Evolutionary conservation across 345 rosid genomes (phyloP), one percentile per base, ranked within the genome.

Genomic region (Bruguiera gymnorhiza): DNA sequence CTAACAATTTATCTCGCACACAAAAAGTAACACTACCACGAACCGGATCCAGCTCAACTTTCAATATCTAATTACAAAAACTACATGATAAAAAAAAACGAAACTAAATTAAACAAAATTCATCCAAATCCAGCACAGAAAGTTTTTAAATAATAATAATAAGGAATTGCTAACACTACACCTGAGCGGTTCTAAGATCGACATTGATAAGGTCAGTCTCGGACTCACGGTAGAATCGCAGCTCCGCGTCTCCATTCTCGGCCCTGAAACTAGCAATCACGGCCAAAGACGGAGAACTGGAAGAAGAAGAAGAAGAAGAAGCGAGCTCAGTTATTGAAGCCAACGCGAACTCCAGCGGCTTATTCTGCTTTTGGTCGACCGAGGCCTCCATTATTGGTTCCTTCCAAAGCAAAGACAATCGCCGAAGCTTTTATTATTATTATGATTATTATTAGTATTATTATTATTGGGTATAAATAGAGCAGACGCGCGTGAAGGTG

Each of bases 321-420:
- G 90, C 73, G 20, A 89, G 91, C 67, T 86, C 88, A 36, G 88
- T 65, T 37, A 86, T 69, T 6, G 98, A 84, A 1, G 78, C 86
- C 70, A 92, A 78, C 67, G 80, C 62, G 75, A 87, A 85, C 81
- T 86, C 87, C 23, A 73, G 67, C 69, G 78, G 81, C 59, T 77
- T 83, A 62, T 61, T 53, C 19, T 70, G 69, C 64, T 77, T 79
- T 32, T 53, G 73, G n/a, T 26, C 67, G 2, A 61, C 46, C 26
- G 79, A 59, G 70, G 52, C 67, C 70, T 80, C 83, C 78, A 76
- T 73, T 66, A 13, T 53, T 46, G 36, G 26, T 31, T 55, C 20
- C 27, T 26, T 43, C 36, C 32, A 26, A 29, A 71, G 32, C 62
- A 58, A 27, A 43, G 21, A 27, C 64, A 20, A 23, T 10, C 13